Evolutionary conservation across 2,329 filamentous ascomycete species (phyloP), one percentile per base, ranked within the genome.

Genomic region (Proliferodiscus dingleyae): DNA sequence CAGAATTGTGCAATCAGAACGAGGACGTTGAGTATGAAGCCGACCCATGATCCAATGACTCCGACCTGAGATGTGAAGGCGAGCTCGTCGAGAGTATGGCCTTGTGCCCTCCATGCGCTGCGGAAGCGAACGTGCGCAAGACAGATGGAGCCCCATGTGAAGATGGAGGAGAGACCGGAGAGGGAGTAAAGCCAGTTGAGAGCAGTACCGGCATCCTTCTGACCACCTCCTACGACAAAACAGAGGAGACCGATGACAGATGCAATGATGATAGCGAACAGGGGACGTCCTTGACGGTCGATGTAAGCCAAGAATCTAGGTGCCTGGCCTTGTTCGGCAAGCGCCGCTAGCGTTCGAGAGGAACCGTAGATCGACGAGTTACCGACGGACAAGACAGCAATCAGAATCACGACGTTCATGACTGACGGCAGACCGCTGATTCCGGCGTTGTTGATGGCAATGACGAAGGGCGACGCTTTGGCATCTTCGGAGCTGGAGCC

Each of bases 81-180:
- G 3, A 87, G 74, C 58, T 83, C 79, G n/a, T 83, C 78, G 3
- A 83, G 61, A 2, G 69, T 72, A 56, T 76, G 78, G 19, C 80
- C 80, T 45, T 82, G 72, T 13, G 65, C 59, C 18, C 61, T 63
- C 81, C 81, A 85, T 0, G 79, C 81, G 4, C 59, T 52, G 29
- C 81, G 79, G 73, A 83, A 85, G 16, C 83, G 80, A 59, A 87
- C 84, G 57, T 87, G 83, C 2, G 80, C 73, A 15, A 81, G 61
- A 61, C 79, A 83, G 56, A 85, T 82, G 37, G 75, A 79, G 18
- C 72, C 78, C 81, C 81, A 85, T 13, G 80, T 60, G 45, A 61
- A 84, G 36, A 85, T 71, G 19, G 78, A 73, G 10, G 75, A 74
- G 2, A 85, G 71, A 43, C 78, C 81, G 2, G 80, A 83, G 10